These are phyloP conservation scores for Dactylis glomerata DNA, from an alignment of 176 grass and related monocot species.

Conservation along the genomic window DNA sequence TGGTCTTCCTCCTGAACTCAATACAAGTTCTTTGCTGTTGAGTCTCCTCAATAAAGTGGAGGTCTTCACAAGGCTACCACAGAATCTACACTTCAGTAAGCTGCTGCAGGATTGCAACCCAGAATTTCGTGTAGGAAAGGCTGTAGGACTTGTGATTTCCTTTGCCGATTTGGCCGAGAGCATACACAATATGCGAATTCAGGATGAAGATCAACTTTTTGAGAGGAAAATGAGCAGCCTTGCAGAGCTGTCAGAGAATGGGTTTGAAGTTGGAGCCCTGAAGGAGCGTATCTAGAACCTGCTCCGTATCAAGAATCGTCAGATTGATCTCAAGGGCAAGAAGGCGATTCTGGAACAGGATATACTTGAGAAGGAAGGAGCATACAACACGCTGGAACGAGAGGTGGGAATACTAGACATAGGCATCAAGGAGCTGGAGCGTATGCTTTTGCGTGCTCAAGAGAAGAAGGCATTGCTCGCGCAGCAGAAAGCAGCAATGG, in stretches of 20 bases:
- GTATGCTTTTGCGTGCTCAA: background rate
- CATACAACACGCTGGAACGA: background rate
- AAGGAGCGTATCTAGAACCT: conserved; percentile 31
- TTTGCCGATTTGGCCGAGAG: conserved; percentile 46
- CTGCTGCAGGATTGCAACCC: conserved; percentile 24
- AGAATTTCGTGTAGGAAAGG: conserved; percentile 48
- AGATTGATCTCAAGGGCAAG: conserved; percentile 3
- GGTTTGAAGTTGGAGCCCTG: conserved; percentile 42
- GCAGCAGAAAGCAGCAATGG: background rate
- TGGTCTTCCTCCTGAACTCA: background rate
- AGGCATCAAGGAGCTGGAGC: conserved; percentile 10
- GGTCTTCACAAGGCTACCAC: conserved; percentile 39
- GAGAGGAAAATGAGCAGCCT: conserved; percentile 43
- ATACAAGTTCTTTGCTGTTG: conserved; percentile 36
- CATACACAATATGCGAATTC: conserved; percentile 32
- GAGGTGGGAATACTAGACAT: background rate
- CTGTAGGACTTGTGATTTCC: conserved; percentile 44
- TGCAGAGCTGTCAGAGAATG: conserved; percentile 37
- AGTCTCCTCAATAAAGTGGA: conserved; percentile 32
- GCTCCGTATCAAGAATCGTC: conserved; percentile 21
- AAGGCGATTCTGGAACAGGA: conserved; percentile 18
- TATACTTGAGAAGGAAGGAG: conserved; percentile 8
- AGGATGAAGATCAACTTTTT: conserved; percentile 23
- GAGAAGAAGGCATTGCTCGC: conserved; percentile 5
- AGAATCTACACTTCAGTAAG: conserved; percentile 42